These are phyloP conservation scores for Auricularia sp. DNA, from an alignment of 768 basidiomycete species.

Conservation along the genomic window DNA sequence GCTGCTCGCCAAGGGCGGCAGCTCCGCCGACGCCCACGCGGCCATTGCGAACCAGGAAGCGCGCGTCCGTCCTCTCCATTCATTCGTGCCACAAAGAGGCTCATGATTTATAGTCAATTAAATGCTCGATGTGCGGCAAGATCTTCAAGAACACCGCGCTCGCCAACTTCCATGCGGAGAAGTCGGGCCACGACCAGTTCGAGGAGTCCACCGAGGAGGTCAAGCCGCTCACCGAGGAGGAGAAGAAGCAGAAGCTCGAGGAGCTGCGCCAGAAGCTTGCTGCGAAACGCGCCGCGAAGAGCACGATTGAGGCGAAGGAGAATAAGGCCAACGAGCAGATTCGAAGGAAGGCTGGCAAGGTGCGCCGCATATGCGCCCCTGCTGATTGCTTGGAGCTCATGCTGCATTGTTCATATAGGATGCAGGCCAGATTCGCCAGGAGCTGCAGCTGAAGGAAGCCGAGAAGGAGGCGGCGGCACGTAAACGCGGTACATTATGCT, in stretches of 20 bases:
- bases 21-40: slow-evolving; percentile 19
- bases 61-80: background rate
- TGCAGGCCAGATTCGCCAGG: slow-evolving; percentile 59
- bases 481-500: slow-evolving; percentile 46
- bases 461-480: slow-evolving; percentile 75
- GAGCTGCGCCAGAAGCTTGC: slow-evolving; percentile 75
- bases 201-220: slow-evolving; percentile 96
- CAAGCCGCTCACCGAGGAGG: slow-evolving; percentile 90
- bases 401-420: slow-evolving; percentile 36
- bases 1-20: slow-evolving; percentile 32
- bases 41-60: background rate
- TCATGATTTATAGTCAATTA: slow-evolving; percentile 50
- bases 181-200: slow-evolving; percentile 90
- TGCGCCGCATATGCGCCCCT: slow-evolving; percentile 15
- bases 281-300: slow-evolving; percentile 65
- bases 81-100: background rate
- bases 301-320: slow-evolving; percentile 63
- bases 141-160: slow-evolving; percentile 76
- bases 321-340: slow-evolving; percentile 65
- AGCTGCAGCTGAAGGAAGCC: slow-evolving; percentile 65
- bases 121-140: slow-evolving; percentile 77
- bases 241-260: slow-evolving; percentile 69
- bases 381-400: no score
- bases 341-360: slow-evolving; percentile 78
- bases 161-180: slow-evolving; percentile 89